A percentile compares a stretch with the other conserved stretches of the same genome.
These are phyloP conservation scores for Penicillium sp. DNA, from an alignment of 2,329 filamentous ascomycete genomes.

Conservation along the genomic window DNA sequence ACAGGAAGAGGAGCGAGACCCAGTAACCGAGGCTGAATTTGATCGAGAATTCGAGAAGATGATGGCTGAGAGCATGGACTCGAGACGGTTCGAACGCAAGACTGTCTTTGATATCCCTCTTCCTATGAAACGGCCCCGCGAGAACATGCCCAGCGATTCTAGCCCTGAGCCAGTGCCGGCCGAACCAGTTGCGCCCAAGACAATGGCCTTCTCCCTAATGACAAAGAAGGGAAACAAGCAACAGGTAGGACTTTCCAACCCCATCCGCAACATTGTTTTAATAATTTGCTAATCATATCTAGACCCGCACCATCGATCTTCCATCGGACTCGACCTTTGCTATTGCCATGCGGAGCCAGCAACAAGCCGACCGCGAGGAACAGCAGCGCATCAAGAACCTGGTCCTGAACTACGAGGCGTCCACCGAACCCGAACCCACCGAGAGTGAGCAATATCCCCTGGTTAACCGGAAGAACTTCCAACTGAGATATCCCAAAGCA, in stretches of 20 bases:
- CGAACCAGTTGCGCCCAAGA: conserved; percentile 47
- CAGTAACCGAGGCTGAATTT: conserved; percentile 93
- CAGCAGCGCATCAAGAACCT: conserved; percentile 98
- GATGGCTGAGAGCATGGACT: conserved; percentile 96
- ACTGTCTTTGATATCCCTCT: conserved; percentile 93
- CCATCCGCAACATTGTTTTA: not conserved
- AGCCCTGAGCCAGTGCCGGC: conserved; percentile 28
- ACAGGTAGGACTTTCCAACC: conserved; percentile 61
- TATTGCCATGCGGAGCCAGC: conserved; percentile 91
- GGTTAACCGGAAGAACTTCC: conserved; percentile 29
- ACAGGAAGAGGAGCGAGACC: conserved; percentile 84
- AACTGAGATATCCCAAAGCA: not conserved
- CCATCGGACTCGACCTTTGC: conserved; percentile 88
- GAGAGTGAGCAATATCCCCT: conserved; percentile 63
- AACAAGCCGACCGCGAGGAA: conserved; percentile 91
- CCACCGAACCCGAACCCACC: conserved; percentile 71
- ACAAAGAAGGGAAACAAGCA: conserved; percentile 96
- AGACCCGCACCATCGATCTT: conserved; percentile 89
- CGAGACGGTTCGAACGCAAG: conserved; percentile 93
- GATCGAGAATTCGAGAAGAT: conserved; percentile 97
- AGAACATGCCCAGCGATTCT: conserved; percentile 47
- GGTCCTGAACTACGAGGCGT: conserved; percentile 92
- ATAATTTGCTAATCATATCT: conserved; percentile 16
- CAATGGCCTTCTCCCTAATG: conserved; percentile 95
- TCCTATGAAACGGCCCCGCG: conserved; percentile 75